phyloP scores from a whole-genome alignment of 441 rosid species.

The Mallotus repandus region DNA sequence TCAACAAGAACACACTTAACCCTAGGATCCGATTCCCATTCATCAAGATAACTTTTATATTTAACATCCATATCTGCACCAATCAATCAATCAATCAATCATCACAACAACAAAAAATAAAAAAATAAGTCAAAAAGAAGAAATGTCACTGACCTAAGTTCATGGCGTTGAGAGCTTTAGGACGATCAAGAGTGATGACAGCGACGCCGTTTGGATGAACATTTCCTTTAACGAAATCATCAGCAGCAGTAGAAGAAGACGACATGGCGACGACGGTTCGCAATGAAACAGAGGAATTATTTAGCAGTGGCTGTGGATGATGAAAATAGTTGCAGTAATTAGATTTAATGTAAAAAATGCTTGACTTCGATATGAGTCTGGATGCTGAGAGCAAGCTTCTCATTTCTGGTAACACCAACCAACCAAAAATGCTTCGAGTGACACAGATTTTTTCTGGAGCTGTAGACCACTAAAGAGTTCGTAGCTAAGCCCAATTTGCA shows the following conservation, averaged over 20 bases:
- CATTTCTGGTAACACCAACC: slow-evolving; percentile 21
- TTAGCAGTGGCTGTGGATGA: not conserved
- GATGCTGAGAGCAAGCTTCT: slow-evolving; percentile 33
- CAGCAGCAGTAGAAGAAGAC: slow-evolving; percentile 22
- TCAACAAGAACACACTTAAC: slow-evolving; percentile 82
- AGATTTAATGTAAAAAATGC: not conserved
- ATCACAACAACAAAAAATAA: not conserved
- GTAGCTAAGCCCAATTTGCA: too few species aligned
- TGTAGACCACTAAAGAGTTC: too few species aligned
- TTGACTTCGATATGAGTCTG: slow-evolving; percentile 33
- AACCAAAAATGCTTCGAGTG: too few species aligned
- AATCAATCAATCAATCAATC: not conserved
- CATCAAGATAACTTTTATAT: slow-evolving; percentile 69
- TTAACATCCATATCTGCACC: slow-evolving; percentile 79
- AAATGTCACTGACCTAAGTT: slow-evolving; percentile 46
- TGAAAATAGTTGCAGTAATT: not conserved
- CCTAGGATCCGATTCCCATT: slow-evolving; percentile 81
- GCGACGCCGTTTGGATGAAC: slow-evolving; percentile 81
- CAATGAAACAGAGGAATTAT: not conserved
- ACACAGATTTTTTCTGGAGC: too few species aligned
- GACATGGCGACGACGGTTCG: slow-evolving; percentile 57
- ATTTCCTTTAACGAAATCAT: slow-evolving; percentile 65
- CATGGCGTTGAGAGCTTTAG: slow-evolving; percentile 96
- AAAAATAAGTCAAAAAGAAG: not conserved
- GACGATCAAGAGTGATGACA: slow-evolving; percentile 83